Evolutionary conservation across 148 eudicot species (phyloP), one percentile per base, ranked within the genome.

Genomic region (Fallopia convolvulus): DNA sequence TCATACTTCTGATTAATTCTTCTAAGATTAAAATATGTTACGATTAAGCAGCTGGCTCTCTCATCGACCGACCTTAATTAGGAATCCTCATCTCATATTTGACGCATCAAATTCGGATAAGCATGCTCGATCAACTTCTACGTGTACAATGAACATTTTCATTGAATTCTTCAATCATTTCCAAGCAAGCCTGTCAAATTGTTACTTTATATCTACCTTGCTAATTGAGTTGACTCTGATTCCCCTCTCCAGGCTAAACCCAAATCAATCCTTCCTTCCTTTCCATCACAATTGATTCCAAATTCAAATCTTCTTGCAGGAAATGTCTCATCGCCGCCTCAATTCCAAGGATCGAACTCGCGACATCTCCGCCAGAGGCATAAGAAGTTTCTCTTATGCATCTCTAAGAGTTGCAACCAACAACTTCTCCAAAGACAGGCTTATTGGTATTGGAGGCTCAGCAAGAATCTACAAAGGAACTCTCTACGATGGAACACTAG

Each of bases 391-490:
- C 68, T 61, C 68, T 3, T 61, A 61, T 23, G 68, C 68, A 61
- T 26, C 68, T 9, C 68, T 61, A 9, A 8, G 68, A 26, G 12
- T 61, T 15, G 68, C 68, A 11, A 61, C 68, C 39, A 61, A 30
- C 68, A 23, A 30, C 68, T 61, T 61, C 68, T 61, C 39, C 14
- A 23, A 61, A 3, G 68, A 61, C 3, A 10, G 68, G 39, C 68
- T 61, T 30, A 61, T 61, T 30, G 68, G 68, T 4, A 12, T 23
- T 1, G 68, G 68, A 23, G 68, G 68, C 5, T 61, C 68, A 26
- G 68, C 68, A 61, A 61, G 36, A 61, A 61, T 61, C 68, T 61
- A 61, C 68, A 61, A 61, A 61, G 68, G 68, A 12, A 30, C 10
- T 3, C 68, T 61, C 36, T 39, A 32, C 36, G 30, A 61, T 3